Percentiles rank a stretch among this genome's conserved stretches.
Conservation (phyloP, 169 alveolate genomes). For the Plasmodium chabaudi region DNA sequence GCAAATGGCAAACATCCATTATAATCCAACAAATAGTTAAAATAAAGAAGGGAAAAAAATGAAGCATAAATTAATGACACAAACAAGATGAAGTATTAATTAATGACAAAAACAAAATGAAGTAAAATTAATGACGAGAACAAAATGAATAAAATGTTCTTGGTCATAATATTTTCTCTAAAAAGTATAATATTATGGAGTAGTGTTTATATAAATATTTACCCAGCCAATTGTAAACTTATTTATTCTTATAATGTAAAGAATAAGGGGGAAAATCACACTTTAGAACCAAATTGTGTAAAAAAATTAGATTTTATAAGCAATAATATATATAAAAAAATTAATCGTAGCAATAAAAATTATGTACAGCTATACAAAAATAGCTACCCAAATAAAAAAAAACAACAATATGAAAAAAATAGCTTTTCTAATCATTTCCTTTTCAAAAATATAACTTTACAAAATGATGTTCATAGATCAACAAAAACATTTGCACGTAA, state of each 20-base stretch:
- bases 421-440: too few species aligned
- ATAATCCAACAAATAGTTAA: not conserved
- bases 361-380: not conserved
- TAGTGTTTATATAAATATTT: too few species aligned
- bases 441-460: not conserved
- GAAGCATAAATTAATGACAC: not conserved
- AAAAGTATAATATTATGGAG: too few species aligned
- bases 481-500: slow-evolving; percentile 1
- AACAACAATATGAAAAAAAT: not conserved
- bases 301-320: not conserved
- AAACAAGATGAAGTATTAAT: not conserved
- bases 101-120: not conserved
- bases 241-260: too few species aligned
- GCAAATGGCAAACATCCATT: not conserved
- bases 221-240: too few species aligned
- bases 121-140: not conserved
- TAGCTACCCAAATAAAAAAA: not conserved
- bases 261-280: too few species aligned
- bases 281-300: too few species aligned
- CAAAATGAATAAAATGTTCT: not conserved
- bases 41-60: not conserved
- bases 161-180: too few species aligned
- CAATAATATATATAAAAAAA: slow-evolving; percentile 1
- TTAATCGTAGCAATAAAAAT: too few species aligned
- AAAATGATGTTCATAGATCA: not conserved